Conservation (phyloP, 1,284 basidiomycete species). For the Fomitopsis betulina region DNA sequence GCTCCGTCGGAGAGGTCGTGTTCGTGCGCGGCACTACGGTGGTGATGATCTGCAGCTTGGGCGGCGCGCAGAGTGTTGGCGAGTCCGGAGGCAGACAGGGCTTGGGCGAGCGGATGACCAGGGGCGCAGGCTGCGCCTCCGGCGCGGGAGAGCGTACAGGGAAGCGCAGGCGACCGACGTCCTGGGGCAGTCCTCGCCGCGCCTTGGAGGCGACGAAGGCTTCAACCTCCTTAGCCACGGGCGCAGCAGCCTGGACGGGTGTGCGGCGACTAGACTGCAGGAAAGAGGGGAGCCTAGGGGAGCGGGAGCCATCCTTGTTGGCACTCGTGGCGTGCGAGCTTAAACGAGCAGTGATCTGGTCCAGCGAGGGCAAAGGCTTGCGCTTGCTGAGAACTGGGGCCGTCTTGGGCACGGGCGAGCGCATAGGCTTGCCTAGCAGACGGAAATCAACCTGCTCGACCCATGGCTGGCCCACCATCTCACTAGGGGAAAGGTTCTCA, state of each 20-base stretch:
- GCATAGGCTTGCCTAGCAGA: conserved; percentile 28
- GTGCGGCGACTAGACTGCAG: conserved; percentile 25
- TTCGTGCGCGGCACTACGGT: conserved; percentile 43
- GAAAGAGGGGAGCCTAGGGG: conserved; percentile 42
- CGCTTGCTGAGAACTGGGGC: conserved; percentile 14
- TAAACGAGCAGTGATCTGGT: conserved; percentile 67
- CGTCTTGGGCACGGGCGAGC: conserved; percentile 12
- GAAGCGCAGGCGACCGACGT: conserved; percentile 48
- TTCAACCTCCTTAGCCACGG: neutral
- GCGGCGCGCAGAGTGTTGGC: conserved; percentile 33
- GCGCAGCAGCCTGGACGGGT: conserved; percentile 12
- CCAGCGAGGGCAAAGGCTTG: conserved; percentile 57
- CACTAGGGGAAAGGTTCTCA: conserved; percentile 41
- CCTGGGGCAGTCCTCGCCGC: conserved; percentile 35
- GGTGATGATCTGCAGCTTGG: conserved; percentile 45
- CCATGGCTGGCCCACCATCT: conserved; percentile 40
- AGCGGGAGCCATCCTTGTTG: conserved; percentile 18
- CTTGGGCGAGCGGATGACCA: conserved; percentile 17
- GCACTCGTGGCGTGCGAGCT: conserved; percentile 27
- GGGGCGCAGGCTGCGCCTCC: conserved; percentile 26
- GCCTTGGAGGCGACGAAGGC: conserved; percentile 12
- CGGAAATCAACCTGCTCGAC: conserved; percentile 67
- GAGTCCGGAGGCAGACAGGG: conserved; percentile 21
- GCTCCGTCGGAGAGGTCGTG: conserved; percentile 38
- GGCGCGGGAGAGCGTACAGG: conserved; percentile 14